phyloP scores from a whole-genome alignment of 352 stramenopile species.

The Pythium biforme region DNA sequence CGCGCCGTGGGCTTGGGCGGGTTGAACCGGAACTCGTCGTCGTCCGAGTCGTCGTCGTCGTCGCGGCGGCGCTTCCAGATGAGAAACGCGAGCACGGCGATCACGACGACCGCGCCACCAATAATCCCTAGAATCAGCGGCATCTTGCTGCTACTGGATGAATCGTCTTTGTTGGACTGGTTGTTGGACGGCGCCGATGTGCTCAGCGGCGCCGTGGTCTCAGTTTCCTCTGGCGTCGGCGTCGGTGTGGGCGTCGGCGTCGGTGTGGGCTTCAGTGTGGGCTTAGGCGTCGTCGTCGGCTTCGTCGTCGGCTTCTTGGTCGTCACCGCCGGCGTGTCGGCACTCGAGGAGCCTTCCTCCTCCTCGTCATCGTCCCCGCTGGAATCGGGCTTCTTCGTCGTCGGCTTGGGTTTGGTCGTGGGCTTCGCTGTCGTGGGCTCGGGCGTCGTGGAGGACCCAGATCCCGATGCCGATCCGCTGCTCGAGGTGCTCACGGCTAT shows the following conservation, averaged over 20 bases:
- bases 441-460: background rate
- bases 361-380: background rate
- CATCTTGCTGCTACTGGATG: conserved; percentile 34
- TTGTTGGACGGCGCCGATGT: conserved; percentile 35
- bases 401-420: conserved; percentile 12
- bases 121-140: conserved; percentile 56
- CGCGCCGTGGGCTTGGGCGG: conserved; percentile 18
- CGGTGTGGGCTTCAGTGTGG: conserved; percentile 24
- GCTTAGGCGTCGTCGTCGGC: conserved; percentile 29
- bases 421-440: conserved; percentile 8
- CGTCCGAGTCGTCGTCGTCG: conserved; percentile 62
- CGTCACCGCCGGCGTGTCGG: conserved; percentile 11
- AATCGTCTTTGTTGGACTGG: conserved; percentile 25
- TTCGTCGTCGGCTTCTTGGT: conserved; percentile 26
- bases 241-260: conserved; percentile 22
- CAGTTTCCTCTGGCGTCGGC: conserved; percentile 16
- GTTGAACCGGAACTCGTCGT: conserved; percentile 42
- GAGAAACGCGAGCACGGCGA: conserved; percentile 56
- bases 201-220: conserved; percentile 9
- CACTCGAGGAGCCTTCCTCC: background rate
- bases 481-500: background rate
- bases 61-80: conserved; percentile 57
- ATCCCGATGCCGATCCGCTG: conserved; percentile 6
- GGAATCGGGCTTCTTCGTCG: background rate
- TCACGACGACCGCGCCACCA: conserved; percentile 34